Evolutionary conservation across 2,329 filamentous ascomycete genomes (phyloP), one percentile per base, ranked within the genome.

Genomic region (Orbilia quercus): DNA sequence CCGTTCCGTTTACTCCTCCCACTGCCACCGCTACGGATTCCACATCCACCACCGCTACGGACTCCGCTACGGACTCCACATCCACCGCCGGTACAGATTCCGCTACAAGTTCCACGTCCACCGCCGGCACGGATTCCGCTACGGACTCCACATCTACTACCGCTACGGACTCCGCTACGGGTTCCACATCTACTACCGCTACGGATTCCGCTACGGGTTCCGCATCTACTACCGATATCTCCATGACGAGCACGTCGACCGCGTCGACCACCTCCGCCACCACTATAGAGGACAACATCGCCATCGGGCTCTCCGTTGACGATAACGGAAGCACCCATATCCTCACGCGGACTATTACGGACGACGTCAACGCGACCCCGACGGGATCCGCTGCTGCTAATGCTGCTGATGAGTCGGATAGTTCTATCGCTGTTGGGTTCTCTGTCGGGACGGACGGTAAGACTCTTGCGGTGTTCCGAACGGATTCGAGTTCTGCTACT

Each of bases 11-110:
- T 1, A 2, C 22, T 16, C 31, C 48, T 1, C 28, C 48, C 4
- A 53, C 48, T 53, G 12, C 25, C 11, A 36, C 48, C 16, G 11
- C 47, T 51, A n/a, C 45, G 7, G n/a, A n/a, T 23, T 48, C 22
- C n/a, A n/a, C 47, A 31, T 4, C 12, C 12, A 51, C 47, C 7
- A 14, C 5, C 12, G n/a, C 38, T 42, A 14, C 38, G 12, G n/a
- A 12, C 38, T 42, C 38, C 38, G 12, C 38, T 42, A 18, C 38
- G 3, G 3, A 14, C 3, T 6, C 38, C 38, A 42, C 38, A 6
- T 6, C 5, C 38, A 6, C 38, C 11, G 38, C 28, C 9, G 28
- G 9, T 31, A 9, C 28, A 31, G 28, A 31, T 4, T 5, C 9
- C 9, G 12, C 38, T 18, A 42, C 38, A 14, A 42, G 38, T 12